Conservation (phyloP, 1,284 basidiomycete species). For the Porodaedalea pini region DNA sequence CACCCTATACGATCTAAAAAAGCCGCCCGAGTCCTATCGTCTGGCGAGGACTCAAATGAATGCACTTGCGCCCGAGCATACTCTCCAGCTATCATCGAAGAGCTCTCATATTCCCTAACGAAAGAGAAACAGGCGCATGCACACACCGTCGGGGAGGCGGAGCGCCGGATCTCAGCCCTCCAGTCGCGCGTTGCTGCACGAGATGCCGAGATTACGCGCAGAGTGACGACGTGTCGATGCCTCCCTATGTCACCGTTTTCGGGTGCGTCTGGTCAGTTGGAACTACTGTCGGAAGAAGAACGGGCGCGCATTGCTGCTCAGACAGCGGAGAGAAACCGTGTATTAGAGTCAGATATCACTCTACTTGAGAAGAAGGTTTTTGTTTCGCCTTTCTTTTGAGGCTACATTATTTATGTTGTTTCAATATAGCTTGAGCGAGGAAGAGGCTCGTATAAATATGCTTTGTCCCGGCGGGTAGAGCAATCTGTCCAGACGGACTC, state of each 20-base stretch:
- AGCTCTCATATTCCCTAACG: slow-evolving; percentile 39
- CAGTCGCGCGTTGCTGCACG: slow-evolving; percentile 53
- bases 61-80: slow-evolving; percentile 29
- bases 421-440: neutral
- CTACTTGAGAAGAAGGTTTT: slow-evolving; percentile 2
- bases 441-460: neutral
- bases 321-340: neutral
- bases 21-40: neutral
- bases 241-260: neutral
- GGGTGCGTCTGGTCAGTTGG: neutral
- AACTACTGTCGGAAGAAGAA: slow-evolving; percentile 9
- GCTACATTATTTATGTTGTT: neutral
- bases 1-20: slow-evolving; percentile 23
- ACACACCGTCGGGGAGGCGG: slow-evolving; percentile 37
- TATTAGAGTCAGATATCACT: neutral
- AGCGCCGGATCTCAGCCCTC: slow-evolving; percentile 42
- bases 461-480: neutral
- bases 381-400: neutral
- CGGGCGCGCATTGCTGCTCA: neutral
- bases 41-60: neutral
- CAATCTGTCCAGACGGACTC: slow-evolving; percentile 7
- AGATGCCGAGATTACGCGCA: slow-evolving; percentile 46
- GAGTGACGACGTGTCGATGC: slow-evolving; percentile 8
- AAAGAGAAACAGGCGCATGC: slow-evolving; percentile 44
- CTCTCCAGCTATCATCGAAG: slow-evolving; percentile 41